Conservation (phyloP, 2,329 filamentous ascomycete species). For the Paecilomyces formosus region DNA sequence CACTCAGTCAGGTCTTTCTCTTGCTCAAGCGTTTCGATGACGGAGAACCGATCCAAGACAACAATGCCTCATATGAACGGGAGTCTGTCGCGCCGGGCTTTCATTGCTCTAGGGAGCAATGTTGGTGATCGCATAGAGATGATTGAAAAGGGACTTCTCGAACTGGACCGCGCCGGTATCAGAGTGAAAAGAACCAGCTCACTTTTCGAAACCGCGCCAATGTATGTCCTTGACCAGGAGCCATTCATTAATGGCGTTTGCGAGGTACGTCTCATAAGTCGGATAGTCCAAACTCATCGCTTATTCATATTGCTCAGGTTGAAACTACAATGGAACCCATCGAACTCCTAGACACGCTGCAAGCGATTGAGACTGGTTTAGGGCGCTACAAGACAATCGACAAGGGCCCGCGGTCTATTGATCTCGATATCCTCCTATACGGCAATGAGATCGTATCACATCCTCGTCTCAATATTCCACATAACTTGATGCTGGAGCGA, state of each 20-base stretch:
- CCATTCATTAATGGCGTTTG: conserved; percentile 88
- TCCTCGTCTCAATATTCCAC: conserved; percentile 74
- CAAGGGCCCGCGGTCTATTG: conserved; percentile 91
- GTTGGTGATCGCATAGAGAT: conserved; percentile 74
- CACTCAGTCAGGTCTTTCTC: conserved; percentile 2
- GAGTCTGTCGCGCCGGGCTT: conserved; percentile 45
- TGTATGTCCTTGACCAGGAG: conserved; percentile 89
- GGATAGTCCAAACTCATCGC: conserved; percentile 1
- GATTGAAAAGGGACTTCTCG: conserved; percentile 75
- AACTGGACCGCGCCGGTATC: conserved; percentile 69
- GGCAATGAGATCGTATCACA: conserved; percentile 58
- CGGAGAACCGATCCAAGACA: conserved; percentile 5
- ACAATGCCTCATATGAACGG: conserved; percentile 11
- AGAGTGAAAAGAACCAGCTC: conserved; percentile 72
- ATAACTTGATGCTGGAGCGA: conserved; percentile 75
- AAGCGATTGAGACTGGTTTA: conserved; percentile 72
- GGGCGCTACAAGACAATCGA: conserved; percentile 79
- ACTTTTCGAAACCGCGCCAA: conserved; percentile 89
- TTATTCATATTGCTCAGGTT: conserved; percentile 47
- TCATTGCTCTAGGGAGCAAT: conserved; percentile 88
- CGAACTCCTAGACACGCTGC: conserved; percentile 69
- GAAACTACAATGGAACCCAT: conserved; percentile 71
- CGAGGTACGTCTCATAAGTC: conserved; percentile 63
- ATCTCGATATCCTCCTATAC: conserved; percentile 86
- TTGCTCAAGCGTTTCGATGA: conserved; percentile 1